Evolutionary conservation across 116 monocot genomes (phyloP), one percentile per base, ranked within the genome.

Genomic region (Trichopus zeylanicus): DNA sequence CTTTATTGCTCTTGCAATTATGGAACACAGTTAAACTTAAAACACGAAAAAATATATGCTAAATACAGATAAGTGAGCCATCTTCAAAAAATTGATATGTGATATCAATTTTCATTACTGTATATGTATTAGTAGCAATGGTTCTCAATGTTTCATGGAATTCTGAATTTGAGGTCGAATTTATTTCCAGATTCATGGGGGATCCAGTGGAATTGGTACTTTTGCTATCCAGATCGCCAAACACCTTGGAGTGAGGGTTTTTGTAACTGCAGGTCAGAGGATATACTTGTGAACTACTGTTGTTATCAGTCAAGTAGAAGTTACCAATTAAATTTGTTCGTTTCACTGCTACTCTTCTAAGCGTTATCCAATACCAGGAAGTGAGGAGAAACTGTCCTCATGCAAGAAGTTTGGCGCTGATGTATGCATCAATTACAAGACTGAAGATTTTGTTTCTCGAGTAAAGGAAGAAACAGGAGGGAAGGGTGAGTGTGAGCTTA

Each of bases 201-300:
- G 94, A 67, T 89, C 89, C 4, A 94, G 94, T 74, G 94, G 89
- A 62, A 94, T 94, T 56, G 94, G 94, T 31, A 94, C 94, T 29
- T 94, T 94, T 63, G 86, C 86, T 25, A 94, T 89, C 61, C 94
- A 94, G 79, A 86, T 89, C 58, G 89, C 94, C 1, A 94, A 94
- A 54, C 63, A 89, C 31, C 47, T 73, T 23, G 86, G 83, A 38
- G 75, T 74, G 18, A 80, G 53, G 62, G 94, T 89, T 33, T 94
- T 94, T 67, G 73, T 76, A 19, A 94, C 94, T 24, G 89, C 94
- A 86, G 89, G 89, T 89, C 3, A 42, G 42, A 42, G 42, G 12
- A 16, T 42, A 1, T 42, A 15, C 18, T 13, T 16, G 42, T 42
- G n/a, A 42, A 42, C n/a, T 42, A n/a, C n/a, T 42, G n/a, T 42